Conservation (phyloP, 139 green algal species). For the Chlamydomonas sp. region DNA sequence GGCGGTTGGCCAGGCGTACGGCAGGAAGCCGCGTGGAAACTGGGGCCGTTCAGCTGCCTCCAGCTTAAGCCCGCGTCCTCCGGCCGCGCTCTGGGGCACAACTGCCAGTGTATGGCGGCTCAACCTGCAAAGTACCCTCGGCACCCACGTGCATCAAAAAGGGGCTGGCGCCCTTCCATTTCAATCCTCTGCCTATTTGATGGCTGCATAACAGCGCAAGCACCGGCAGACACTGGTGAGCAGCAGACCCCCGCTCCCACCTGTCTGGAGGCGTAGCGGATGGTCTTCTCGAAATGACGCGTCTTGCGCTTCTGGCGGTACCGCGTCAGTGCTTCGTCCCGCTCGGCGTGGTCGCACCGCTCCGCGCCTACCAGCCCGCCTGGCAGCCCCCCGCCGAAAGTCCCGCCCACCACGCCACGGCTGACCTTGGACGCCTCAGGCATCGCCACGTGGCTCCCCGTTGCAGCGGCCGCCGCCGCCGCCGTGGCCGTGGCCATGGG, state of each 20-base stretch:
- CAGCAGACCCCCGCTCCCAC: background rate
- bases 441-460: background rate
- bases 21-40: too few relatives aligned
- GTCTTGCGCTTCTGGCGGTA: slow-evolving; percentile 57
- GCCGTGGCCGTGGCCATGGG: background rate
- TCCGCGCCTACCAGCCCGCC: background rate
- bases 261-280: slow-evolving; percentile 52
- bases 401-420: background rate
- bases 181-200: too few relatives aligned
- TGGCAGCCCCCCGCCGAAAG: background rate
- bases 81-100: too few relatives aligned
- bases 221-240: background rate
- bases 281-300: slow-evolving; percentile 58
- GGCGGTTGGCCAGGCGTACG: too few relatives aligned
- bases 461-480: background rate
- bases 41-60: too few relatives aligned
- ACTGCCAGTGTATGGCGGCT: too few relatives aligned
- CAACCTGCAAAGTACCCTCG: too few relatives aligned
- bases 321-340: slow-evolving; percentile 48
- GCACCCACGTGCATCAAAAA: background rate
- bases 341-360: slow-evolving; percentile 21
- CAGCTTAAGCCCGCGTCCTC: too few relatives aligned
- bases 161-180: background rate
- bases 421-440: slow-evolving; percentile 23
- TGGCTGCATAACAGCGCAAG: too few relatives aligned